These are phyloP conservation scores for Babesia gibsoni DNA, from an alignment of 169 alveolate species.

Conservation along the genomic window DNA sequence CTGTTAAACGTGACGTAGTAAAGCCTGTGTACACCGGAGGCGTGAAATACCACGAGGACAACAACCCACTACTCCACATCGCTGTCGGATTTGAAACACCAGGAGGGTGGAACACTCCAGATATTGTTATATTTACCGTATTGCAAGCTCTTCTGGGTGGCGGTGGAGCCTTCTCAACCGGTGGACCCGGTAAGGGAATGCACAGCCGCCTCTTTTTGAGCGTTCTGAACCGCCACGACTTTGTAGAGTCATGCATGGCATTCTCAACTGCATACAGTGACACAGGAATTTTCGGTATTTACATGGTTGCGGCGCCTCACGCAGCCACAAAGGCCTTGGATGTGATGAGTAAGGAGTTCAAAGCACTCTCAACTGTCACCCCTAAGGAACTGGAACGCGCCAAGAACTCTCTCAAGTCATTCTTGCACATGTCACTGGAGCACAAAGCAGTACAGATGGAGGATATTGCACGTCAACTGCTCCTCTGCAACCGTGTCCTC, in stretches of 20 bases:
- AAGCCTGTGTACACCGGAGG: constrained; percentile 88
- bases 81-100: constrained; percentile 80
- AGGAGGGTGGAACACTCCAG: constrained; percentile 78
- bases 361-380: constrained; percentile 67
- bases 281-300: constrained; percentile 85
- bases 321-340: constrained; percentile 70
- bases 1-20: background rate
- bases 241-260: constrained; percentile 88
- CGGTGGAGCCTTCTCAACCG: constrained; percentile 89
- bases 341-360: constrained; percentile 72
- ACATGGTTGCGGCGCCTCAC: constrained; percentile 77
- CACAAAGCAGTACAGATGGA: constrained; percentile 78
- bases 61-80: constrained; percentile 75
- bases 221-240: constrained; percentile 79
- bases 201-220: constrained; percentile 81
- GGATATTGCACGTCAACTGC: constrained; percentile 82
- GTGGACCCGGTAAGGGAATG: constrained; percentile 93
- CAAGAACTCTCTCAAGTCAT: constrained; percentile 76
- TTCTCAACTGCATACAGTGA: constrained; percentile 86
- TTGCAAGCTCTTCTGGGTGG: constrained; percentile 88
- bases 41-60: constrained; percentile 75
- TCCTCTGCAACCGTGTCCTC: constrained; percentile 72
- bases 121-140: constrained; percentile 76
- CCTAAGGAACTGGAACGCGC: constrained; percentile 81
- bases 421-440: constrained; percentile 77